Conservation (phyloP, 2,329 filamentous ascomycete species). For the Exserohilum rostratum region DNA sequence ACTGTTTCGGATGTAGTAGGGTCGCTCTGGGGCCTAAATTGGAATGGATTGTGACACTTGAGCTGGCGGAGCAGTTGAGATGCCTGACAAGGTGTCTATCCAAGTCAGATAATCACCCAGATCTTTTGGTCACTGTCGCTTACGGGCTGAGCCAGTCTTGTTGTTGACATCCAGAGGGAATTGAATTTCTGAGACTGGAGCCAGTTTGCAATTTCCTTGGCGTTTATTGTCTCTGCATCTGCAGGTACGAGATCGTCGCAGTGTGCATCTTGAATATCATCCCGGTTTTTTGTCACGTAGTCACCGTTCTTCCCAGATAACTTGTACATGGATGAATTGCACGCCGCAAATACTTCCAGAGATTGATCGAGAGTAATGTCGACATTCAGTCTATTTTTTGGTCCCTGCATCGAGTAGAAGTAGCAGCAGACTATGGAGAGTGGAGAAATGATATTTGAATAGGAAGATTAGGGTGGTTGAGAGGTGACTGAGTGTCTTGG, state of each 20-base stretch:
- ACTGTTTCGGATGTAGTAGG: constrained; percentile 16
- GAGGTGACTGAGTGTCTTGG: not conserved
- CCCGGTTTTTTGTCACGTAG: constrained; percentile 1
- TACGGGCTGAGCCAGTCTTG: constrained; percentile 11
- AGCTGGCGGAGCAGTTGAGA: constrained; percentile 12
- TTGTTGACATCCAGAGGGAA: constrained; percentile 17
- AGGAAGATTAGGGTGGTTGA: not conserved
- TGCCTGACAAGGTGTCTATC: constrained; percentile 10
- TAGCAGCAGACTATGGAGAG: not conserved
- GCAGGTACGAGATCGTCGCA: not conserved
- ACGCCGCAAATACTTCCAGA: not conserved
- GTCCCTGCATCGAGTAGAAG: constrained; percentile 1
- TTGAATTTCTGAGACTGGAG: constrained; percentile 21
- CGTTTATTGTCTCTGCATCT: constrained; percentile 17
- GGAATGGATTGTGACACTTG: not conserved
- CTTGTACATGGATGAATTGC: constrained; percentile 9
- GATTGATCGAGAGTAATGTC: constrained; percentile 13
- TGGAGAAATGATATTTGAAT: not conserved
- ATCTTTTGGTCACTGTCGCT: not conserved
- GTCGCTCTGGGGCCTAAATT: not conserved
- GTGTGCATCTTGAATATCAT: not conserved
- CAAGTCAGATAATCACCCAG: constrained; percentile 1
- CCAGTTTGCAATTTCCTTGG: constrained; percentile 29
- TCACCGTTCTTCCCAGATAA: constrained; percentile 11
- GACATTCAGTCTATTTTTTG: constrained; percentile 12